These are phyloP conservation scores for Aspergillus fischeri DNA, from an alignment of 2,329 filamentous ascomycete genomes.

Conservation along the genomic window DNA sequence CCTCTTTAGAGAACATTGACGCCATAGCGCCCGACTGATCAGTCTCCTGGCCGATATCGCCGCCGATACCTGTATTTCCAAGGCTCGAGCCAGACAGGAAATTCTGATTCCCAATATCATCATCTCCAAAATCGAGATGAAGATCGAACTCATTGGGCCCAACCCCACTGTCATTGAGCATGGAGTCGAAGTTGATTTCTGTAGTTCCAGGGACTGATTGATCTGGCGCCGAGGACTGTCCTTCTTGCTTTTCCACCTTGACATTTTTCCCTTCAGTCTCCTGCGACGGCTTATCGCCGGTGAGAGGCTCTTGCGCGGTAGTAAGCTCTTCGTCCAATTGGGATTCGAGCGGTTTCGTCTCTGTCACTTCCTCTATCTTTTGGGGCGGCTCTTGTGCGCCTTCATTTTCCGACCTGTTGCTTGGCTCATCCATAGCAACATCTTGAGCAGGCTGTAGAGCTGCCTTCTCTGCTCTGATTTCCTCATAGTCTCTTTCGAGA, in stretches of 20 bases:
- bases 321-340: slow-evolving; percentile 13
- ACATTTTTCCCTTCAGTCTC: slow-evolving; percentile 12
- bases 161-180: slow-evolving; percentile 30
- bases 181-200: slow-evolving; percentile 40
- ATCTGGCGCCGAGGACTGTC: slow-evolving; percentile 8
- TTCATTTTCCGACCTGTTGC: slow-evolving; percentile 13
- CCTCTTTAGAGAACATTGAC: slow-evolving; percentile 27
- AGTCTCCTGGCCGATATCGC: slow-evolving; percentile 12
- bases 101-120: slow-evolving; percentile 35
- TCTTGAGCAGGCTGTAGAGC: slow-evolving; percentile 26
- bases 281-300: slow-evolving; percentile 10
- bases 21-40: slow-evolving; percentile 18
- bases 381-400: slow-evolving; percentile 11
- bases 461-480: slow-evolving; percentile 29
- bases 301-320: slow-evolving; percentile 8
- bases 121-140: slow-evolving; percentile 38
- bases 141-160: slow-evolving; percentile 36
- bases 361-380: slow-evolving; percentile 13
- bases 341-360: slow-evolving; percentile 15
- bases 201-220: slow-evolving; percentile 24
- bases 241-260: slow-evolving; percentile 23
- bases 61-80: slow-evolving; percentile 16
- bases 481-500: slow-evolving; percentile 40
- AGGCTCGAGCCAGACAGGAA: slow-evolving; percentile 34
- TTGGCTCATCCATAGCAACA: slow-evolving; percentile 26